Base-by-base conservation (phyloP, 306 rosid genomes). In the Gillenia trifoliata region DNA sequence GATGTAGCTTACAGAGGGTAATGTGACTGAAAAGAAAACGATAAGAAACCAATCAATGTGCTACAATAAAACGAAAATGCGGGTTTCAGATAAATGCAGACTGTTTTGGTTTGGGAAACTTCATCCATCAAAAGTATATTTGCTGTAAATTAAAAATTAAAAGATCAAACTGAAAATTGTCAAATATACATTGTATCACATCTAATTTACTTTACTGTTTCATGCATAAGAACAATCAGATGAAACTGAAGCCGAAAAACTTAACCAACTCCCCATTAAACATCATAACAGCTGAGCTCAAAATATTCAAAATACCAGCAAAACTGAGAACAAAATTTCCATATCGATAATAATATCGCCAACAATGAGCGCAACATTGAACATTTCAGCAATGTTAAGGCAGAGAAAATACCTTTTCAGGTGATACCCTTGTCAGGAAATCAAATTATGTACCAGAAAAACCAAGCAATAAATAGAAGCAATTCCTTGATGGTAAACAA, bases 401-500 rank as follows among this genome's bases (percentile, higher is more conserved):
- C 67, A 67, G 36, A 41, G 47, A 45, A 45, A 11, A 19, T 28
- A 34, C 41, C 5, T 15, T 52, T 50, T 23, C 55, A 52, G 12
- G 38, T 15, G 34, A 50, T 69, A 33, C 17, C 34, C 23, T 66
- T 23, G 40, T 47, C 25, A 15, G 8, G 59, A 47, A 16, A 26
- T 57, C 64, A 25, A 57, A 17, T 68, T 7, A 28, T n/a, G 8
- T 43, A 17, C 47, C 6, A 43, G 43, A 16, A 43, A 43, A 73
- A 73, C 50, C 33, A 73, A 76, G 43, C 28, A 68, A 49, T 23
- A 12, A n/a, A 38, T 70, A n/a, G n/a, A 49, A 29, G 59, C 30
- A 30, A 19, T 29, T 11, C 20, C 49, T 52, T 70, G 31, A 70
- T 29, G 45, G 47, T 57, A 25, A 22, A 28, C 28, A 57, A 61